These are phyloP conservation scores for Coniochaeta sp. DNA, from an alignment of 2,329 filamentous ascomycete genomes.

Conservation along the genomic window DNA sequence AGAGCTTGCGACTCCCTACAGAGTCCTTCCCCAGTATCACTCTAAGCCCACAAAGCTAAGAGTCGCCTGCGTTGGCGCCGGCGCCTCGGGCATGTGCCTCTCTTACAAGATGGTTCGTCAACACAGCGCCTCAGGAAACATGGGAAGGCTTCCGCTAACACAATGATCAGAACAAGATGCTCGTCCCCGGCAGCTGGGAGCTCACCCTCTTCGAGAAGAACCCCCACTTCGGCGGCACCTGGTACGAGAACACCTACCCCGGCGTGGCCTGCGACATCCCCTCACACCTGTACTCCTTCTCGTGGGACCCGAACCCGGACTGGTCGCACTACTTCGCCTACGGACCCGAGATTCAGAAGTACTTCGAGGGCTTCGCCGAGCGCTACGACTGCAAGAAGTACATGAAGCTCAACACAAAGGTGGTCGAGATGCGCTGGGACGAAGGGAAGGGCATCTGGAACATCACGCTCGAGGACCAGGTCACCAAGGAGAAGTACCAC, in stretches of 20 bases:
- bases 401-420: constrained; percentile 34
- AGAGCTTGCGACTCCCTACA: constrained; percentile 16
- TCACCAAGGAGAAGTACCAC: constrained; percentile 10
- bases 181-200: constrained; percentile 21
- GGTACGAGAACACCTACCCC: constrained; percentile 19
- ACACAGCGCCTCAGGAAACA: too few relatives aligned
- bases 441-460: constrained; percentile 31
- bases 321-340: constrained; percentile 23
- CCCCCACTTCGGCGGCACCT: constrained; percentile 18
- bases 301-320: constrained; percentile 19
- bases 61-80: constrained; percentile 20
- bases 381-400: constrained; percentile 29
- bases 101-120: constrained; percentile 24
- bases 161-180: constrained; percentile 11
- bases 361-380: constrained; percentile 21
- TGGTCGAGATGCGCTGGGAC: constrained; percentile 35
- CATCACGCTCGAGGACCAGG: constrained; percentile 18
- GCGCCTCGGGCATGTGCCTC: constrained; percentile 2
- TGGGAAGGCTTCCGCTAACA: neutral
- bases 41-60: constrained; percentile 26
- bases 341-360: constrained; percentile 16
- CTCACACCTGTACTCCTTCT: constrained; percentile 13
- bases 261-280: constrained; percentile 14
- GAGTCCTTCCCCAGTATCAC: constrained; percentile 24
- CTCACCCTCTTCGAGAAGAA: constrained; percentile 26